Percentiles rank a stretch among this genome's conserved stretches.
Evolutionary conservation across 1,139 yeast genomes (phyloP).

Genomic region (Maudiozyma humilis): DNA sequence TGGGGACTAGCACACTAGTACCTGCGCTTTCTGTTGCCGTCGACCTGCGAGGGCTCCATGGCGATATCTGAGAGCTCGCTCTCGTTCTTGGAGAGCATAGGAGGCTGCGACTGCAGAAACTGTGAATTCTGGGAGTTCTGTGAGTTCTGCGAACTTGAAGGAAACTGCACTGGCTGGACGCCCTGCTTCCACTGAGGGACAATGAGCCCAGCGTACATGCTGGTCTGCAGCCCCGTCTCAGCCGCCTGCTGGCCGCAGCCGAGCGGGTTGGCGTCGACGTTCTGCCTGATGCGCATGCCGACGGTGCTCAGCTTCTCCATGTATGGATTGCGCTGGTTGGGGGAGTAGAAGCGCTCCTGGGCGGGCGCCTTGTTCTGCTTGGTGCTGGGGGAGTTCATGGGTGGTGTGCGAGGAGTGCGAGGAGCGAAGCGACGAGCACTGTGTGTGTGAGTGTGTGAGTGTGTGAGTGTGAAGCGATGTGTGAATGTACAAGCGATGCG

Average conservation of each 20-base stretch:
- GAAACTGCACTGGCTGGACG: background rate
- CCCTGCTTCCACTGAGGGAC: constrained; percentile 14
- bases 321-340: constrained; percentile 8
- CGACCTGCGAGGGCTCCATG: constrained; percentile 15
- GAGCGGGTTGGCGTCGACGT: constrained; percentile 18
- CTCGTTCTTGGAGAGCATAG: constrained; percentile 21
- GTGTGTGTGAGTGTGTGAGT: background rate
- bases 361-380: background rate
- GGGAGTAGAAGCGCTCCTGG: constrained; percentile 2
- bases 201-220: constrained; percentile 12
- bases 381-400: background rate
- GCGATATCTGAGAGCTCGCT: constrained; percentile 1
- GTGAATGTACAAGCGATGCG: background rate
- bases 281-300: constrained; percentile 66
- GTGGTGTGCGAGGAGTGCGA: no score
- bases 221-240: constrained; percentile 4
- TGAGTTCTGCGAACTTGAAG: no score
- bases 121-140: no score
- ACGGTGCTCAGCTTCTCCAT: constrained; percentile 41
- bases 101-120: constrained; percentile 14
- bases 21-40: background rate
- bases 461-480: background rate
- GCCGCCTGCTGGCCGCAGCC: background rate
- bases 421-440: no score
- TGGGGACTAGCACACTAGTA: no score